phyloP scores from a whole-genome alignment of 1,284 basidiomycete genomes.

The Cutaneotrichosporon dermatis region DNA sequence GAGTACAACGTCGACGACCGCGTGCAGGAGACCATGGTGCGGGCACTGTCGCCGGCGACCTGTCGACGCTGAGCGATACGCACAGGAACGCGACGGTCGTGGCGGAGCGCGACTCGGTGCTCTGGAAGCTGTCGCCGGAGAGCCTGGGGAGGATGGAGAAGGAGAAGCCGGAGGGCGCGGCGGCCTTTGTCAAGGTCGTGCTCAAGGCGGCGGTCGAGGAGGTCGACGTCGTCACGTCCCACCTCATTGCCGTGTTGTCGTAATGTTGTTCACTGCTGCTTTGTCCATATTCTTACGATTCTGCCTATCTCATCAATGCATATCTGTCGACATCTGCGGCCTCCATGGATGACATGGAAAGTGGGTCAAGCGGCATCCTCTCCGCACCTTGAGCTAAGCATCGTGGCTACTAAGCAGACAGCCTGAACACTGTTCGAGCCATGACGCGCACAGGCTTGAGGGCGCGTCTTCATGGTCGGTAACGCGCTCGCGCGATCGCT shows the following conservation, averaged over 20 bases:
- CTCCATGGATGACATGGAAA: no score
- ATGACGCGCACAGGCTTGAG: no score
- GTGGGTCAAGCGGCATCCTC: no score
- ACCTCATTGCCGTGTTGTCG: slow-evolving; percentile 45
- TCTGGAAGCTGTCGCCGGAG: slow-evolving; percentile 71
- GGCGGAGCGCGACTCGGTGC: slow-evolving; percentile 67
- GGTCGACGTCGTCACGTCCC: slow-evolving; percentile 44
- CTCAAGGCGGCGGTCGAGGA: slow-evolving; percentile 58
- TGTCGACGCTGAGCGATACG: slow-evolving; percentile 71
- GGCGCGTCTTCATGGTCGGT: no score
- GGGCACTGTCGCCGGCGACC: slow-evolving; percentile 82
- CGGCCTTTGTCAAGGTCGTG: slow-evolving; percentile 65
- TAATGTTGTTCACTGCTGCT: slow-evolving; percentile 7
- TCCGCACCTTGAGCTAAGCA: no score
- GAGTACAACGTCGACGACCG: slow-evolving; percentile 58
- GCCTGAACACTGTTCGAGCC: no score
- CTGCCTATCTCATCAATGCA: no score
- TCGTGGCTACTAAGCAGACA: no score
- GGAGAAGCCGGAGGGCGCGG: slow-evolving; percentile 63
- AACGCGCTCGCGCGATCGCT: no score
- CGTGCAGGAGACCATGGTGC: slow-evolving; percentile 86
- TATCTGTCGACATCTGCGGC: no score
- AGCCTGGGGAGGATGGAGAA: slow-evolving; percentile 60
- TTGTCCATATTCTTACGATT: no score
- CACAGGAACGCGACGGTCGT: slow-evolving; percentile 78